Base-by-base conservation (phyloP, 2,329 filamentous ascomycete species). In the Aspergillus novofumigatus region DNA sequence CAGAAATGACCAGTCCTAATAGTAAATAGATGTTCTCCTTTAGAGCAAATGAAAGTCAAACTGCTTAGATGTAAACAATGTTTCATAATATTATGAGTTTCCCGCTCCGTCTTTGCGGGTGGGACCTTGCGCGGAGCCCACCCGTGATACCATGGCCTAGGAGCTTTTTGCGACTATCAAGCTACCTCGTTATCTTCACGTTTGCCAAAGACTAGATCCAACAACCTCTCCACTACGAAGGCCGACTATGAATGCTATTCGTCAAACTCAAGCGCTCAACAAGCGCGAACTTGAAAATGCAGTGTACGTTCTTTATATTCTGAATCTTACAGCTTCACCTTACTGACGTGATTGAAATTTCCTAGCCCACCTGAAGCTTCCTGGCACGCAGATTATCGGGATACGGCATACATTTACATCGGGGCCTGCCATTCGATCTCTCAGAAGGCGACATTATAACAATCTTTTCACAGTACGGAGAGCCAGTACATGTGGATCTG, bases 371-470 rank as follows among this genome's bases (percentile, higher is more conserved):
- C 92, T 45, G 87, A 92, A 76, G 93, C 89, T 62, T 97, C 93
- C 56, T 97, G 93, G 93, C 93, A 97, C 73, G 88, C 89, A 73
- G 95, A 99, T 79, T 99, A 97, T 77, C 90, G 91, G 77, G 94
- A 96, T 78, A 97, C 94, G 1, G 95, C 94, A 58, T 99, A 93
- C 75, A 80, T 99, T 72, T 96, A 97, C 80, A 92, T 99, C 65
- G 95, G 95, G 93, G 93, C 28, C 83, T 99, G 11, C 91, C 92
- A 3, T 96, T 90, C 76, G 91, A 96, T 69, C 83, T 99, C 44
- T 92, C 91, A 51, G 94, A 99, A 78, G 95, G 95, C 75, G 94
- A 99, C 75, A 83, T 99, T 61, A 86, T 97, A 64, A 92, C 92
- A 10, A 95, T 99, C 59, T 99, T 97, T 80, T 96, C 92, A 6